phyloP scores from a whole-genome alignment of 2,329 filamentous ascomycete genomes.

The Metarhizium anisopliae region DNA sequence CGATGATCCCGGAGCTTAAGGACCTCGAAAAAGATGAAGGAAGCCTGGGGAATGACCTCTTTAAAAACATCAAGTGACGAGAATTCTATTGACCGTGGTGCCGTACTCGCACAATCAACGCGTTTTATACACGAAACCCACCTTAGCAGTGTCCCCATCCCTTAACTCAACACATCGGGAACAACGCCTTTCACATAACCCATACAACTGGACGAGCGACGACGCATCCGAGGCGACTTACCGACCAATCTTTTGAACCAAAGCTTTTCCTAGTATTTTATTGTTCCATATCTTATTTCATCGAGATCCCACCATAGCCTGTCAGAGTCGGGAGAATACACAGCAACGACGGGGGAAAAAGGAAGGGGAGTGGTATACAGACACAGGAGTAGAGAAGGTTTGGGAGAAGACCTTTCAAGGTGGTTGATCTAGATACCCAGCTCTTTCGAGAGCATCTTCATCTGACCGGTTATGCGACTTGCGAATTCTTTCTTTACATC shows the following conservation, averaged over 20 bases:
- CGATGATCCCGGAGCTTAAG: constrained; percentile 51
- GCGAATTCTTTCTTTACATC: constrained; percentile 5
- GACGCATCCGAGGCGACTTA: constrained; percentile 14
- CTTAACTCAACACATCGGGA: neutral
- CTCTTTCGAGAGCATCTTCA: constrained; percentile 27
- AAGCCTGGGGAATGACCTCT: constrained; percentile 42
- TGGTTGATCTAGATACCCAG: constrained; percentile 31
- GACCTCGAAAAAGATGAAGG: constrained; percentile 41
- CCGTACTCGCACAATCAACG: neutral
- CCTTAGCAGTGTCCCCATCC: neutral
- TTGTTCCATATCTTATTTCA: neutral
- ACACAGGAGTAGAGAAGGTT: neutral
- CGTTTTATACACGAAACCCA: neutral
- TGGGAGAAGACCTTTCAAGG: constrained; percentile 10
- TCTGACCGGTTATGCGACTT: constrained; percentile 16
- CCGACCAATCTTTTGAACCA: constrained; percentile 3
- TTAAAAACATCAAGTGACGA: constrained; percentile 50
- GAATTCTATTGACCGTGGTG: neutral
- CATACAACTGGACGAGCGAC: constrained; percentile 17
- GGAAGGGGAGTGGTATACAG: neutral
- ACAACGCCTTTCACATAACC: neutral
- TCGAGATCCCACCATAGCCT: neutral
- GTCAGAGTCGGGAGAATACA: neutral
- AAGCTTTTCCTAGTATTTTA: constrained; percentile 7
- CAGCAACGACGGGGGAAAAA: constrained; percentile 1